Conservation (phyloP, 257 asterid genomes). For the Fraxinus pennsylvanica region DNA sequence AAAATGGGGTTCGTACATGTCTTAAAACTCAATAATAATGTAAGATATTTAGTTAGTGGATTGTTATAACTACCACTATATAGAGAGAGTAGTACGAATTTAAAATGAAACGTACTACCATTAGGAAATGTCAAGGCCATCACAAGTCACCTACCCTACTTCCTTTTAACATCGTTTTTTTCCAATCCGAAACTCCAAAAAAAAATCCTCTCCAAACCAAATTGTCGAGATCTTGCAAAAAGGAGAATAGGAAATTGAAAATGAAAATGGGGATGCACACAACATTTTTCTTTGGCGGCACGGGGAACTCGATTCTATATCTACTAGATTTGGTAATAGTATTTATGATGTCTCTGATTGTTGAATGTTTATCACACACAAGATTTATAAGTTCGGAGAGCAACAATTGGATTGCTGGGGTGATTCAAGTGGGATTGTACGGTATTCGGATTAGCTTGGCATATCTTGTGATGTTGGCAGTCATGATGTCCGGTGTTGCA, state of each 20-base stretch:
- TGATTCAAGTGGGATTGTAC: not conserved
- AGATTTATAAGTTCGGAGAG: not conserved
- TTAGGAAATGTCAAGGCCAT: too few relatives aligned
- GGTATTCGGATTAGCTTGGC: not conserved
- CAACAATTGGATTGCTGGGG: not conserved
- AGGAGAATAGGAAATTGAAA: too few relatives aligned
- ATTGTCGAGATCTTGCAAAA: too few relatives aligned
- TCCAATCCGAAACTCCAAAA: too few relatives aligned
- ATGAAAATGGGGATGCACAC: not conserved
- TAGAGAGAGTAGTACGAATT: too few relatives aligned
- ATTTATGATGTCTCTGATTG: not conserved
- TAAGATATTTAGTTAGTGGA: not conserved
- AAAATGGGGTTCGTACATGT: too few relatives aligned
- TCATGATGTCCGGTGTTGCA: not conserved
- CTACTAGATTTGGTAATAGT: not conserved
- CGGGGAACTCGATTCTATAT: not conserved
- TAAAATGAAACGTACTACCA: too few relatives aligned
- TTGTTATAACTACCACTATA: not conserved
- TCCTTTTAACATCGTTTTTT: too few relatives aligned
- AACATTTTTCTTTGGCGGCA: not conserved
- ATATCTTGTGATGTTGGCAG: not conserved
- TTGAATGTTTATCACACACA: not conserved
- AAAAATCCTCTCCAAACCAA: too few relatives aligned
- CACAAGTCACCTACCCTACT: too few relatives aligned
- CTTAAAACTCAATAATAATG: too few relatives aligned